These are phyloP conservation scores for Zanthoxylum bungeanum DNA, from an alignment of 345 rosid genomes.

Conservation along the genomic window DNA sequence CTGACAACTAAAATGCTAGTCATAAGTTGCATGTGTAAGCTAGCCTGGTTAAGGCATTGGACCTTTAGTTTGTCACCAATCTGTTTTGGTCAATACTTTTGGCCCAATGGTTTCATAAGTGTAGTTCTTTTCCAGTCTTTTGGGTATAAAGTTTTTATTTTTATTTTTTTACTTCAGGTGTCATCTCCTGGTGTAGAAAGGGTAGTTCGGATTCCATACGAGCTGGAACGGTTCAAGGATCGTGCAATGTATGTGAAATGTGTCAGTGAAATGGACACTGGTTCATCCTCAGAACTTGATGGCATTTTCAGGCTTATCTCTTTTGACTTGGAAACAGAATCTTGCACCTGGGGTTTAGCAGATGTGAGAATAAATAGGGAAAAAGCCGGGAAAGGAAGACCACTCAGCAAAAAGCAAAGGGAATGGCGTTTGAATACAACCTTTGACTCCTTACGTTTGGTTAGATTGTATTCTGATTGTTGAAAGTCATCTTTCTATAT, in stretches of 20 bases:
- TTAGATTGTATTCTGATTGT: slow-evolving; percentile 52
- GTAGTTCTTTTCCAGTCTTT: background rate
- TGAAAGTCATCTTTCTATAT: slow-evolving; percentile 13
- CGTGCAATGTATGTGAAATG: slow-evolving; percentile 68
- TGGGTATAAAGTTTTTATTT: background rate
- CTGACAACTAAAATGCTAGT: background rate
- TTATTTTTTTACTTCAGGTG: slow-evolving; percentile 37
- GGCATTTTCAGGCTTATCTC: slow-evolving; percentile 74
- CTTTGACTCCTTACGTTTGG: slow-evolving; percentile 59
- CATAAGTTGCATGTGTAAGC: background rate
- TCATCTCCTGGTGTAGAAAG: slow-evolving; percentile 93
- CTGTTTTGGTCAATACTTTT: slow-evolving; percentile 2
- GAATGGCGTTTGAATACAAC: slow-evolving; percentile 71
- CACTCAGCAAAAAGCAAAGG: slow-evolving; percentile 78
- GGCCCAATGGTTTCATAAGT: slow-evolving; percentile 9
- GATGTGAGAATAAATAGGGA: slow-evolving; percentile 78
- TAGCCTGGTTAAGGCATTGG: background rate
- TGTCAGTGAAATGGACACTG: slow-evolving; percentile 19
- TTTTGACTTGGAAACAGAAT: slow-evolving; percentile 48
- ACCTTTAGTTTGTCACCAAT: background rate
- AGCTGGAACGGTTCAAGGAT: slow-evolving; percentile 78
- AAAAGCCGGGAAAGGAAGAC: slow-evolving; percentile 91
- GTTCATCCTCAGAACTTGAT: slow-evolving; percentile 42
- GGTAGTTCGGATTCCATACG: slow-evolving; percentile 72
- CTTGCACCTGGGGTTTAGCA: slow-evolving; percentile 82